Evolutionary conservation across 495 filamentous ascomycete species (phyloP).

Genomic region (Penicillium diatomitis): DNA sequence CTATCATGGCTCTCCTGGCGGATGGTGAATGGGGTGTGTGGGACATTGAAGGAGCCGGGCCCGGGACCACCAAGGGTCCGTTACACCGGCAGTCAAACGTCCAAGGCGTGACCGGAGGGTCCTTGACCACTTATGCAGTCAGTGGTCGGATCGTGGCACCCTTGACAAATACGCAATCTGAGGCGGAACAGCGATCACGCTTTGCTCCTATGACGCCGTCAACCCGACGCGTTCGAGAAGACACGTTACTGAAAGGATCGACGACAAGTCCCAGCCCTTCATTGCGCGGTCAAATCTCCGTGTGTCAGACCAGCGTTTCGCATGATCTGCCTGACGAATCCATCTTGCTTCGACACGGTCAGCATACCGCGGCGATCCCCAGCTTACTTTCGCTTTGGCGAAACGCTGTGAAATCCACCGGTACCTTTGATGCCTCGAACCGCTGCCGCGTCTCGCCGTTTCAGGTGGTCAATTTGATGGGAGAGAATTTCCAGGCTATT

Average conservation of each 20-base stretch:
- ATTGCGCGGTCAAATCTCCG: conserved; percentile 55
- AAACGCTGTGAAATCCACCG: conserved; percentile 48
- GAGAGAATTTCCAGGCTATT: conserved; percentile 54
- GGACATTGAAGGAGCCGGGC: conserved; percentile 68
- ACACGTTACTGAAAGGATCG: conserved; percentile 43
- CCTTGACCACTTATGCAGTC: conserved; percentile 57
- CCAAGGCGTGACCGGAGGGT: conserved; percentile 54
- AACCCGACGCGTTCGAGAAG: conserved; percentile 54
- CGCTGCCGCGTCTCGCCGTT: conserved; percentile 36
- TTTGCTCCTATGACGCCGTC: conserved; percentile 82
- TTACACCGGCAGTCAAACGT: conserved; percentile 47
- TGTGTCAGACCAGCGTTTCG: conserved; percentile 38
- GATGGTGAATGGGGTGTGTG: conserved; percentile 95
- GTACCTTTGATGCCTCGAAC: conserved; percentile 43
- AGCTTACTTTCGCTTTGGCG: conserved; percentile 61
- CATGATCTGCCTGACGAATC: conserved; percentile 51
- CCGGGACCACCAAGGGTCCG: conserved; percentile 37
- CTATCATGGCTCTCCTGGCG: conserved; percentile 63
- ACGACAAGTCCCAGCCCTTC: conserved; percentile 22
- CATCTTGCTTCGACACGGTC: conserved; percentile 58
- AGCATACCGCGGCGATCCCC: conserved; percentile 52
- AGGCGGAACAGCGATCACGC: conserved; percentile 38
- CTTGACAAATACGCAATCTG: conserved; percentile 21
- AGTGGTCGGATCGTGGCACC: conserved; percentile 53
- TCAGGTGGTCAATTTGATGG: conserved; percentile 49